Evolutionary conservation across 768 basidiomycete genomes (phyloP).

Genomic region (Cystobasidium tubakii): DNA sequence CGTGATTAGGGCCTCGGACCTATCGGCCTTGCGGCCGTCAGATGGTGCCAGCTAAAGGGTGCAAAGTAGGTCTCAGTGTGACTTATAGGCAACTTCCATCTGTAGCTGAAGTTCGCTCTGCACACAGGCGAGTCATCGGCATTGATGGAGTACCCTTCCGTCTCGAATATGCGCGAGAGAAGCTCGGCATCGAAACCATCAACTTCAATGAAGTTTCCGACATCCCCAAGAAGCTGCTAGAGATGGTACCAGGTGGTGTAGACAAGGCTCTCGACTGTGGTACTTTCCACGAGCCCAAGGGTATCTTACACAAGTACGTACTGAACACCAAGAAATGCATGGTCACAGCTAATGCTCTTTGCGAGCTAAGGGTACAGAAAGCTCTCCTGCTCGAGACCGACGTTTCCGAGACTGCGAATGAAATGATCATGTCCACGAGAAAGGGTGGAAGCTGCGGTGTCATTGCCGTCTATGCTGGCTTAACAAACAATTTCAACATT

Average conservation of each 20-base stretch:
- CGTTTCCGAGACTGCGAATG: conserved; percentile 61
- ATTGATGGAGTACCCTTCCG: conserved; percentile 61
- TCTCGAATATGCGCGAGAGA: conserved; percentile 54
- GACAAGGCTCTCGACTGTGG: conserved; percentile 59
- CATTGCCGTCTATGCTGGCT: conserved; percentile 59
- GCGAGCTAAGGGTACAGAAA: conserved; percentile 63
- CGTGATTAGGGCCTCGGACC: conserved; percentile 59
- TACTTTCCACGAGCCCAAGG: conserved; percentile 68
- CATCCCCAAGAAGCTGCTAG: conserved; percentile 58
- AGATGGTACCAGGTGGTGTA: conserved; percentile 59
- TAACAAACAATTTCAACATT: conserved; percentile 64
- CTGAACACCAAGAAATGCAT: too few relatives aligned
- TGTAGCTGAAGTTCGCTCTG: conserved; percentile 38
- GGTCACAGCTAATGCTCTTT: too few relatives aligned
- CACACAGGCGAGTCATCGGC: conserved; percentile 57
- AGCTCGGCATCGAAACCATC: conserved; percentile 57
- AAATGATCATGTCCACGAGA: conserved; percentile 54
- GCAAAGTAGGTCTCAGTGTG: conserved; percentile 39
- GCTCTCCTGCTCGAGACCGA: conserved; percentile 70
- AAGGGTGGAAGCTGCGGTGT: conserved; percentile 62
- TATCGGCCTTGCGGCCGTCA: conserved; percentile 59
- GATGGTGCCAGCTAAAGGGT: conserved; percentile 64
- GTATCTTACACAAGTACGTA: conserved; percentile 46
- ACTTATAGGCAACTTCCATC: too few relatives aligned
- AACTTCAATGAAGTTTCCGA: conserved; percentile 57